Evolutionary conservation across 2,329 filamentous ascomycete genomes (phyloP), one percentile per base, ranked within the genome.

Genomic region (Claviceps humidiphila): DNA sequence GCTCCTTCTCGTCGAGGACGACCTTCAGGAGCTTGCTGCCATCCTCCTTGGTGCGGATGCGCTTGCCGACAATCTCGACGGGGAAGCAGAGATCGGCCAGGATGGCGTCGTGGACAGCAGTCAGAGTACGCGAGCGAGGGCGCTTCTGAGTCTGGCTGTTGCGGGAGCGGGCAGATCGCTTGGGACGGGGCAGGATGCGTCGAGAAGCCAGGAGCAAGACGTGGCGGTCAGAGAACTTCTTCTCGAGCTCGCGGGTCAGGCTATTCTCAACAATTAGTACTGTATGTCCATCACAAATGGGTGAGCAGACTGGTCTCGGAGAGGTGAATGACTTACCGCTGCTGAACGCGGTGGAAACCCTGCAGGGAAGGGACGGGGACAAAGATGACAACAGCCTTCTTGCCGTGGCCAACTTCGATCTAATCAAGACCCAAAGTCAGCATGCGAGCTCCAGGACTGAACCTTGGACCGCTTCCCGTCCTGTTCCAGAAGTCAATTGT

Each of bases 301-400:
- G 26, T n/a, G 20, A n/a, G 3, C 24, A 34, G 5, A 3, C 20
- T 34, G 4, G 2, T 24, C 8, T 17, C 3, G 1, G 47, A 4
- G 26, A 40, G 50, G 54, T 11, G 9, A 34, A 34, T 11, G 59
- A 74, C 85, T 76, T 90, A 97, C 91, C 93, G 90, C 82, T 97
- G 93, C 84, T 98, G 93, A 73, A 95, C 89, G 72, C 93, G 90
- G 87, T 97, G 93, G 89, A 96, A 98, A 74, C 88, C 88, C 75
- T 85, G 80, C 74, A 98, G 89, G 76, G 94, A 89, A 77, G 93
- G 93, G 74, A 98, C 93, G 74, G 93, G 93, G 82, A 98, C 93
- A 87, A 98, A 98, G 87, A 98, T 95, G 82, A 95, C 91, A 81
- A 98, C 93, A 72, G 93, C 93, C 87, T 97, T 98, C 85, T 95